A percentile compares a stretch with the other conserved stretches of the same genome.
These are phyloP conservation scores for Chaetothyriales sp. DNA, from an alignment of 2,329 filamentous ascomycete species.

Conservation along the genomic window DNA sequence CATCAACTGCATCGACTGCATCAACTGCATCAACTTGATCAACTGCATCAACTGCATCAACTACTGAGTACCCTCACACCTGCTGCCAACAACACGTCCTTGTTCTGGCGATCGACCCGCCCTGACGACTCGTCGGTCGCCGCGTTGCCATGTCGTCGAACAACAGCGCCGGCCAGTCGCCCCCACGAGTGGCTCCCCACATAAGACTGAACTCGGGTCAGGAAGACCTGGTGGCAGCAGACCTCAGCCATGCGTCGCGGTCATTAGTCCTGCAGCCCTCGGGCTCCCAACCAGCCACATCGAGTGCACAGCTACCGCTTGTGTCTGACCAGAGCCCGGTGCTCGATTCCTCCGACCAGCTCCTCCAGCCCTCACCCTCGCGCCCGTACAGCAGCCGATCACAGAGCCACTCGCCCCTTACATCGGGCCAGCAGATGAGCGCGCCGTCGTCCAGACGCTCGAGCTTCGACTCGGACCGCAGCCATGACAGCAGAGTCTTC, in stretches of 20 bases:
- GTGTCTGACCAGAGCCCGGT: slow-evolving; percentile 14
- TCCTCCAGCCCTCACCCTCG: slow-evolving; percentile 18
- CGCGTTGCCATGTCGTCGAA: slow-evolving; percentile 15
- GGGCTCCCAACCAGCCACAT: slow-evolving; percentile 5
- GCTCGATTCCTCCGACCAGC: slow-evolving; percentile 13
- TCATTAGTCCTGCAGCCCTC: slow-evolving; percentile 8
- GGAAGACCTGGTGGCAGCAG: slow-evolving; percentile 34
- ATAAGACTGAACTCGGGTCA: slow-evolving; percentile 51
- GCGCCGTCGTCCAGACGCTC: slow-evolving; percentile 43
- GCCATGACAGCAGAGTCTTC: slow-evolving; percentile 38
- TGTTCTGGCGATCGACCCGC: not conserved
- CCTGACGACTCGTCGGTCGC: slow-evolving; percentile 16
- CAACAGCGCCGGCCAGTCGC: slow-evolving; percentile 10
- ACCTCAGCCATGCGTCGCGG: slow-evolving; percentile 9
- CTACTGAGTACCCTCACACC: not conserved
- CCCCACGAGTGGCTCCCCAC: slow-evolving; percentile 36
- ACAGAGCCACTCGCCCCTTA: not conserved
- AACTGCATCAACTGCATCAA: not conserved
- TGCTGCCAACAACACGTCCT: slow-evolving; percentile 1
- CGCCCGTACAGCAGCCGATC: slow-evolving; percentile 11
- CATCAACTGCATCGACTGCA: not conserved
- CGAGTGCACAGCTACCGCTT: slow-evolving; percentile 13
- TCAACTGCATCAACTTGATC: not conserved
- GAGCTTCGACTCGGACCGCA: slow-evolving; percentile 51
- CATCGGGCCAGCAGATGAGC: not conserved